Percentiles rank a stretch among this genome's conserved stretches.
Conservation (phyloP, 768 basidiomycete genomes). For the Tubosaeta sp. region DNA sequence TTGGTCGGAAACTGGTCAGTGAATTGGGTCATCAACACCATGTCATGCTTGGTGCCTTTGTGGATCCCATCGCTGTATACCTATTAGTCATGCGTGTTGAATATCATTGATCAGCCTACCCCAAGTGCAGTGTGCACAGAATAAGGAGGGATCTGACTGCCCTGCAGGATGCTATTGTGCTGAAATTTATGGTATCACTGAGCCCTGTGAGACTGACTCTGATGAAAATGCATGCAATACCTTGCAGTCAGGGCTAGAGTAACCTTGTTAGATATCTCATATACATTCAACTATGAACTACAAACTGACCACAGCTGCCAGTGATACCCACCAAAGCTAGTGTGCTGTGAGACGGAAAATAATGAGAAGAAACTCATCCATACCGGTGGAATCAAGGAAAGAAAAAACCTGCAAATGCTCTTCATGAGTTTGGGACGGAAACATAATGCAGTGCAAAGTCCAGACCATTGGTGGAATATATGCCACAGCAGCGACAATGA, state of each 20-base stretch:
- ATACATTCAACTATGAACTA: background rate
- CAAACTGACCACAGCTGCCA: slow-evolving; percentile 4
- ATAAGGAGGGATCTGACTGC: slow-evolving; percentile 14
- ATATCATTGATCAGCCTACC: background rate
- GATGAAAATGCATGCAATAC: background rate
- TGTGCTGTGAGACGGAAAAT: background rate
- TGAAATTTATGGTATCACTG: background rate
- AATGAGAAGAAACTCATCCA: background rate
- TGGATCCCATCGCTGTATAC: background rate
- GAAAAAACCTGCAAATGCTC: slow-evolving; percentile 6
- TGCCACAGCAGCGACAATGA: slow-evolving; percentile 7
- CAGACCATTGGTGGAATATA: slow-evolving; percentile 14
- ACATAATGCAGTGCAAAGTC: background rate
- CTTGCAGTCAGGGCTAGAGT: slow-evolving; percentile 12
- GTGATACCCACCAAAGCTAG: slow-evolving; percentile 9
- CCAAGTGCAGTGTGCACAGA: background rate
- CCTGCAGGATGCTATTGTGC: slow-evolving; percentile 13
- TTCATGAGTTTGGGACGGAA: background rate
- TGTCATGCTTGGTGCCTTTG: background rate
- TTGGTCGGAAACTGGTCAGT: background rate
- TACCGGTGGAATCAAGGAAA: slow-evolving; percentile 8
- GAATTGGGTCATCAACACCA: slow-evolving; percentile 6
- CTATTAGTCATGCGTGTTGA: background rate
- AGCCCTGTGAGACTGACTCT: background rate
- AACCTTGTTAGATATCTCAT: background rate